These are phyloP conservation scores for Pichia sorboxylosa DNA, from an alignment of 1,139 yeast genomes.

Conservation along the genomic window DNA sequence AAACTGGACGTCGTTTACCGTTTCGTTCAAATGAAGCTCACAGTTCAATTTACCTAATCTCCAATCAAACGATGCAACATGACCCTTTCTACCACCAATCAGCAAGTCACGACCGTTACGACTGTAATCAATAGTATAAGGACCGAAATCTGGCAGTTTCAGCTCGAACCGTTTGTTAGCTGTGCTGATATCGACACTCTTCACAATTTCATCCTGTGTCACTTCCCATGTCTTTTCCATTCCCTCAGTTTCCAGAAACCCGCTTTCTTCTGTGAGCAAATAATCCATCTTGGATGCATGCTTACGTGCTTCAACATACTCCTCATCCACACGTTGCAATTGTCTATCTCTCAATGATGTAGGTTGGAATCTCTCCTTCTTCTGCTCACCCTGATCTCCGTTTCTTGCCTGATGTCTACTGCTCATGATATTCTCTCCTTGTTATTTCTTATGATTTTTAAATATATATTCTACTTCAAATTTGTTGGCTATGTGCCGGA, in stretches of 20 bases:
- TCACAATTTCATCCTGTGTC: constrained; percentile 65
- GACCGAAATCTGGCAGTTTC: constrained; percentile 69
- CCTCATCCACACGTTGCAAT: constrained; percentile 54
- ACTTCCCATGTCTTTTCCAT: constrained; percentile 88
- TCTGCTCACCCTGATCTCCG: not conserved
- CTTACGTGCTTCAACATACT: constrained; percentile 65
- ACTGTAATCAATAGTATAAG: constrained; percentile 71
- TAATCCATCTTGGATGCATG: constrained; percentile 83
- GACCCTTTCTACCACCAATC: constrained; percentile 86
- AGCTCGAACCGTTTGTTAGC: constrained; percentile 67
- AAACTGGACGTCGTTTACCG: constrained; percentile 81
- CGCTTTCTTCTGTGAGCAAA: constrained; percentile 71
- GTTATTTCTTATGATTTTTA: too few species aligned
- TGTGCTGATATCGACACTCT: constrained; percentile 71
- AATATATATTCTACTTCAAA: too few species aligned
- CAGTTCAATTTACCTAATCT: constrained; percentile 70
- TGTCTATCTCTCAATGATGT: constrained; percentile 17
- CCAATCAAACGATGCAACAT: constrained; percentile 95
- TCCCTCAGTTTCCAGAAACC: constrained; percentile 82
- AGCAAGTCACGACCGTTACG: constrained; percentile 80
- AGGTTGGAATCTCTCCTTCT: constrained; percentile 1
- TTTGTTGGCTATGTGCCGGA: too few species aligned
- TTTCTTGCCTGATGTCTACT: too few species aligned
- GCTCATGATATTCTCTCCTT: too few species aligned
- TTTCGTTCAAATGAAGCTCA: constrained; percentile 78